A percentile compares a stretch with the other conserved stretches of the same genome.
Conservation (phyloP, 2,329 filamentous ascomycete species). For the Madurella mycetomatis region DNA sequence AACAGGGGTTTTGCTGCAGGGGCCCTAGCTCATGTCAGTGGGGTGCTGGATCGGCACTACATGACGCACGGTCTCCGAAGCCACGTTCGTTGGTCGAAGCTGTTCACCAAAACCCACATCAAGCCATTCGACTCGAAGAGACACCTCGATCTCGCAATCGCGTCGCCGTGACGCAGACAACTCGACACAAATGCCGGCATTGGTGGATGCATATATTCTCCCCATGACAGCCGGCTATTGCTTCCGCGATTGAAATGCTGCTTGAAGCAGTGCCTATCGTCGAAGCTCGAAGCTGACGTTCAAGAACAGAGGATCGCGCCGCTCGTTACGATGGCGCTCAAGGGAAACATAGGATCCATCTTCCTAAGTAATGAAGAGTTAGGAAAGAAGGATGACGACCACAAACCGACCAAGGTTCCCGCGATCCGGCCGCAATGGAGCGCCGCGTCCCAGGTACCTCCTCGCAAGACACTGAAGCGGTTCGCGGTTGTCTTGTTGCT, state of each 20-base stretch:
- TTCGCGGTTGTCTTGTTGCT: conserved; percentile 44
- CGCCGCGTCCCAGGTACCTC: conserved; percentile 37
- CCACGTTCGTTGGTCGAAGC: no score
- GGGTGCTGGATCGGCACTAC: background rate
- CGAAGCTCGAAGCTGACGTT: no score
- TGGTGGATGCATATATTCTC: no score
- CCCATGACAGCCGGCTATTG: conserved; percentile 3
- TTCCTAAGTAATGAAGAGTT: conserved; percentile 52
- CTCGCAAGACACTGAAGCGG: conserved; percentile 52
- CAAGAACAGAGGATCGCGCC: background rate
- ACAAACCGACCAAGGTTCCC: conserved; percentile 32
- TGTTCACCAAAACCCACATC: no score
- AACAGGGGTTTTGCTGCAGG: background rate
- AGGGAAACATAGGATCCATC: conserved; percentile 39
- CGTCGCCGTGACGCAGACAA: background rate
- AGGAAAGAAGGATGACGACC: conserved; percentile 59
- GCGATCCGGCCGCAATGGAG: conserved; percentile 37
- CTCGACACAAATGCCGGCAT: background rate
- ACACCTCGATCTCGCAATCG: background rate
- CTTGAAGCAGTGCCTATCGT: conserved; percentile 2
- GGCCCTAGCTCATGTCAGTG: background rate
- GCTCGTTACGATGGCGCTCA: background rate
- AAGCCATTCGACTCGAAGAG: background rate
- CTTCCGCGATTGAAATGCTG: conserved; percentile 4
- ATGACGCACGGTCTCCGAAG: no score